These are phyloP conservation scores for Dioscorea alata DNA, from an alignment of 106 monocot species.

Conservation along the genomic window DNA sequence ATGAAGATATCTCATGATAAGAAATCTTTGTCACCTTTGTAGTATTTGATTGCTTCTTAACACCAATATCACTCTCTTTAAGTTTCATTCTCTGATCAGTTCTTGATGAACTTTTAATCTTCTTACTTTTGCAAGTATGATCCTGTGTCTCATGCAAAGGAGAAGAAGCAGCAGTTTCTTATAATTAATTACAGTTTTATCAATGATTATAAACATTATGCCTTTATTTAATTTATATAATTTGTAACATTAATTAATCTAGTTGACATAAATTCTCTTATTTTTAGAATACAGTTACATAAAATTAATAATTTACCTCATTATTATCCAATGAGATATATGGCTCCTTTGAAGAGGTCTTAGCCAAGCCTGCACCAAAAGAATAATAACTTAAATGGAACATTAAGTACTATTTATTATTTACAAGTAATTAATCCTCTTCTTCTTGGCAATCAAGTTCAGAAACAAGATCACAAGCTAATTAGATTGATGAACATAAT, in stretches of 20 bases:
- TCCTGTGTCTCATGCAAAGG: not conserved
- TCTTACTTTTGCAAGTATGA: not conserved
- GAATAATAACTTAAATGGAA: slow-evolving; percentile 5
- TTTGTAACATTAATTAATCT: too few species aligned
- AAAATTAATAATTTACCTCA: slow-evolving; percentile 4
- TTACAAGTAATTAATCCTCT: too few species aligned
- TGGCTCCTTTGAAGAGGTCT: not conserved
- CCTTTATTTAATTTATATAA: too few species aligned
- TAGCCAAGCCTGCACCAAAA: slow-evolving; percentile 15
- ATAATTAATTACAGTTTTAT: not conserved
- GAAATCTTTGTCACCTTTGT: not conserved
- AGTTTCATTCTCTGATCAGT: too few species aligned
- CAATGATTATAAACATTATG: too few species aligned
- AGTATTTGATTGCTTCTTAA: not conserved
- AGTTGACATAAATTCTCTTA: too few species aligned
- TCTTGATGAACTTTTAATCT: not conserved
- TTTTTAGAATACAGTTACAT: not conserved
- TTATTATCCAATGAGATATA: not conserved
- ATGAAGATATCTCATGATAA: not conserved
- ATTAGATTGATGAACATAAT: too few species aligned
- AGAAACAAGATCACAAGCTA: too few species aligned
- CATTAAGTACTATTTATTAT: too few species aligned
- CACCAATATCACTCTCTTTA: not conserved
- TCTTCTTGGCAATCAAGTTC: too few species aligned
- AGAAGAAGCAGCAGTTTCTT: too few species aligned